Conservation (phyloP, 345 rosid genomes). For the Eucalyptus dawsonii region DNA sequence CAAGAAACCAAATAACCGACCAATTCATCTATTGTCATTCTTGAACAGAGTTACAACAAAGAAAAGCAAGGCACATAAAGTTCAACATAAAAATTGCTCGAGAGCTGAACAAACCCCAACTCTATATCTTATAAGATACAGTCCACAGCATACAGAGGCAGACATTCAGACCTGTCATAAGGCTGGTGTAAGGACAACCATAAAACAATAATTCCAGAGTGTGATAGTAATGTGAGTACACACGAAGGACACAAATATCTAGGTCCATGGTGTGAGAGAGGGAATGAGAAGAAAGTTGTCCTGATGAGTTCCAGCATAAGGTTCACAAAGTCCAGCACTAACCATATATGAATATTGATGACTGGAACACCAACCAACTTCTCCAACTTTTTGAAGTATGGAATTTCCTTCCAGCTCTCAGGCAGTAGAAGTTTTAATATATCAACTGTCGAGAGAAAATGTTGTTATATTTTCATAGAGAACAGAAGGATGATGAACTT, state of each 20-base stretch:
- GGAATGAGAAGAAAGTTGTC: neutral
- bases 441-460: slow-evolving; percentile 45
- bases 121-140: neutral
- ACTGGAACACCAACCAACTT: slow-evolving; percentile 96
- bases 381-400: slow-evolving; percentile 77
- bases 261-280: neutral
- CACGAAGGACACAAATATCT: neutral
- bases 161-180: neutral
- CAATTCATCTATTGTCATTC: neutral
- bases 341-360: slow-evolving; percentile 96
- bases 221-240: neutral
- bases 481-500: neutral
- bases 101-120: neutral
- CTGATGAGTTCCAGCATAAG: neutral
- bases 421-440: slow-evolving; percentile 83
- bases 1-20: neutral
- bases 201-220: neutral
- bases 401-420: slow-evolving; percentile 68
- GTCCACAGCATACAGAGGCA: neutral
- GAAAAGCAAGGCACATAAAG: neutral
- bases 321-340: slow-evolving; percentile 17
- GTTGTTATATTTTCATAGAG: neutral
- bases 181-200: neutral
- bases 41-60: neutral
- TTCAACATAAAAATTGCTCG: neutral